Percentiles rank a stretch among this genome's conserved stretches.
These are phyloP conservation scores for Rutidosis leptorrhynchoides DNA, from an alignment of 129 eudicot species.

Conservation along the genomic window DNA sequence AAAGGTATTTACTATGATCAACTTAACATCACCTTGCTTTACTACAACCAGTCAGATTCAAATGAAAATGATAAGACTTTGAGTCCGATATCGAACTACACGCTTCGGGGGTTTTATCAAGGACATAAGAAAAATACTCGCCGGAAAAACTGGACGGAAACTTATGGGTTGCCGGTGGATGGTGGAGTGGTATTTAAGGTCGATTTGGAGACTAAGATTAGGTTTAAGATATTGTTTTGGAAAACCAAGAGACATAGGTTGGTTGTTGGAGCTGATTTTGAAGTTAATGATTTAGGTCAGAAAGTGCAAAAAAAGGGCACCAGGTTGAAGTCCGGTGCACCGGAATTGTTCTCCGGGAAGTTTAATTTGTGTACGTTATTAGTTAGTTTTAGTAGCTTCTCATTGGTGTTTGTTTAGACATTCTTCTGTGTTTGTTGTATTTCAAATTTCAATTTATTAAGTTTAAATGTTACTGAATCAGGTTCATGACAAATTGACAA, in stretches of 20 bases:
- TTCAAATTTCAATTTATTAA: not conserved
- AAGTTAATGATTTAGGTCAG: conserved; percentile 44
- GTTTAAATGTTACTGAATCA: not conserved
- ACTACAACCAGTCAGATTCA: conserved; percentile 10
- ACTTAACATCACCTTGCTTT: conserved; percentile 37
- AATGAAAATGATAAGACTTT: not conserved
- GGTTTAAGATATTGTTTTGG: conserved; percentile 59
- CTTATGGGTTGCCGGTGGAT: conserved; percentile 34
- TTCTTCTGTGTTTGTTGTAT: not conserved
- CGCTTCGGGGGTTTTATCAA: conserved; percentile 50
- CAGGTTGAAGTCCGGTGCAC: conserved; percentile 53
- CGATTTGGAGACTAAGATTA: conserved; percentile 50
- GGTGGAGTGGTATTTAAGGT: conserved; percentile 38
- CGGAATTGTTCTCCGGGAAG: conserved; percentile 26
- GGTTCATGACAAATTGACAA: too few relatives aligned
- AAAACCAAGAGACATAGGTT: conserved; percentile 49
- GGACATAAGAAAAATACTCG: conserved; percentile 53
- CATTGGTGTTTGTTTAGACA: conserved; percentile 17
- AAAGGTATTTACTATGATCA: conserved; percentile 55
- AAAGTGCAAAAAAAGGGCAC: conserved; percentile 52
- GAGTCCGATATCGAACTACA: conserved; percentile 37
- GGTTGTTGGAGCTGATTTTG: conserved; percentile 44
- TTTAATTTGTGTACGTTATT: not conserved
- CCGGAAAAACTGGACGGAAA: conserved; percentile 33
- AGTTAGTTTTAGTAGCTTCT: conserved; percentile 18